phyloP scores from a whole-genome alignment of 306 rosid genomes.

The Bauhinia variegata region DNA sequence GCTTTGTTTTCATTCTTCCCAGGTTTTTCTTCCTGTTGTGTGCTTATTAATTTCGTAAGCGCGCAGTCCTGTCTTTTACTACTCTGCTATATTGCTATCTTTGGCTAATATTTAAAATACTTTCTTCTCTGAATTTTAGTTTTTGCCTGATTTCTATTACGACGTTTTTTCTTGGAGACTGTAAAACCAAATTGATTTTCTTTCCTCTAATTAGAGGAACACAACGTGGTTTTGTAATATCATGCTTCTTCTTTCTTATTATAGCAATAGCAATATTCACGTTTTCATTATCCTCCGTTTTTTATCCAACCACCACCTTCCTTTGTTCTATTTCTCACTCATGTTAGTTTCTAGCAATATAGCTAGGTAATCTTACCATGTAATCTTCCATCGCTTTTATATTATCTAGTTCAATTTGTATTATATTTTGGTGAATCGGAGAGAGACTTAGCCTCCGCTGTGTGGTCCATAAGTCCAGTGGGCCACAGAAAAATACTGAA shows the following conservation, averaged over 20 bases:
- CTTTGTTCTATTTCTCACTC: too few relatives aligned
- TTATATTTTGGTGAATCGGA: too few relatives aligned
- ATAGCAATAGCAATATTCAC: conserved; percentile 35
- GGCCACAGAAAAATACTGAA: too few relatives aligned
- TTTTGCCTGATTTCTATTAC: conserved; percentile 48
- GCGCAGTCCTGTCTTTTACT: conserved; percentile 20
- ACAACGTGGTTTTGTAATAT: conserved; percentile 24
- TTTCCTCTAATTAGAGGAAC: conserved; percentile 51
- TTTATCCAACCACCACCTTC: background rate
- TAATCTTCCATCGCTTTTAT: too few relatives aligned
- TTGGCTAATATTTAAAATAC: conserved; percentile 54
- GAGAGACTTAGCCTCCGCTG: too few relatives aligned
- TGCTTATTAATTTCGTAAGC: conserved; percentile 35
- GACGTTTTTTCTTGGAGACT: conserved; percentile 30
- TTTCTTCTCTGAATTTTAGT: conserved; percentile 52
- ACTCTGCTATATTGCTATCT: conserved; percentile 38
- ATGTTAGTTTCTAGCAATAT: too few relatives aligned
- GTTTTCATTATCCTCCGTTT: background rate
- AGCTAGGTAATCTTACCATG: too few relatives aligned
- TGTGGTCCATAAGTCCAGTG: too few relatives aligned
- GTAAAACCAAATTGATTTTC: conserved; percentile 25
- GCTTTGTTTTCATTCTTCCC: conserved; percentile 7
- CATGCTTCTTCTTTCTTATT: conserved; percentile 39
- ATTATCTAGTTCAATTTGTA: too few relatives aligned
- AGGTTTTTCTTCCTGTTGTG: conserved; percentile 26